A percentile compares a stretch with the other conserved stretches of the same genome.
Evolutionary conservation across 2,329 filamentous ascomycete species (phyloP).

Genomic region (Fusarium tanahbumbuense): DNA sequence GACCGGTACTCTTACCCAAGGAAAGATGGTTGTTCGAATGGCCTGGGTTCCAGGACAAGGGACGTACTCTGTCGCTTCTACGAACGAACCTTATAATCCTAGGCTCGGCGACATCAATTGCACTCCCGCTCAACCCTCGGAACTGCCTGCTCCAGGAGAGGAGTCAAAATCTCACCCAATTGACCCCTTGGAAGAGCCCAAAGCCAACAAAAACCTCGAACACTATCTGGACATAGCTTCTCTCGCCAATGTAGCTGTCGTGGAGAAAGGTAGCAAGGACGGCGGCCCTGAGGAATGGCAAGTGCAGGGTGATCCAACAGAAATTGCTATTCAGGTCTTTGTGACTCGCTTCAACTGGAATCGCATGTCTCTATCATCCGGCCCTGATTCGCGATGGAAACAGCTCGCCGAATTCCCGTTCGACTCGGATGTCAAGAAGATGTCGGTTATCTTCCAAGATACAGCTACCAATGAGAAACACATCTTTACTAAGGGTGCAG

Average conservation of each 20-base stretch:
- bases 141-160: constrained; percentile 30
- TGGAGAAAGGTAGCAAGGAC: constrained; percentile 57
- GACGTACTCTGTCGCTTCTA: constrained; percentile 46
- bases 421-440: constrained; percentile 79
- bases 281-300: constrained; percentile 66
- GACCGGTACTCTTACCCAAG: constrained; percentile 52
- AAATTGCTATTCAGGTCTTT: constrained; percentile 81
- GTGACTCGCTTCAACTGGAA: constrained; percentile 75
- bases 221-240: constrained; percentile 72
- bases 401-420: constrained; percentile 77
- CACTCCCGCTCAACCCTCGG: constrained; percentile 25
- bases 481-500: constrained; percentile 73
- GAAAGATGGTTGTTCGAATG: constrained; percentile 49
- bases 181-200: constrained; percentile 49
- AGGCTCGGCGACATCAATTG: constrained; percentile 35
- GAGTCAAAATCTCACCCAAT: constrained; percentile 46
- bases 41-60: constrained; percentile 49
- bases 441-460: constrained; percentile 75
- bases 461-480: constrained; percentile 53
- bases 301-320: constrained; percentile 71
- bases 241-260: constrained; percentile 72
- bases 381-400: constrained; percentile 62
- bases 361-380: constrained; percentile 62
- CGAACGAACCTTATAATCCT: constrained; percentile 48
- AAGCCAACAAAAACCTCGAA: constrained; percentile 60